phyloP scores from a whole-genome alignment of 2,329 filamentous ascomycete species.

The Xylariaceae sp. region DNA sequence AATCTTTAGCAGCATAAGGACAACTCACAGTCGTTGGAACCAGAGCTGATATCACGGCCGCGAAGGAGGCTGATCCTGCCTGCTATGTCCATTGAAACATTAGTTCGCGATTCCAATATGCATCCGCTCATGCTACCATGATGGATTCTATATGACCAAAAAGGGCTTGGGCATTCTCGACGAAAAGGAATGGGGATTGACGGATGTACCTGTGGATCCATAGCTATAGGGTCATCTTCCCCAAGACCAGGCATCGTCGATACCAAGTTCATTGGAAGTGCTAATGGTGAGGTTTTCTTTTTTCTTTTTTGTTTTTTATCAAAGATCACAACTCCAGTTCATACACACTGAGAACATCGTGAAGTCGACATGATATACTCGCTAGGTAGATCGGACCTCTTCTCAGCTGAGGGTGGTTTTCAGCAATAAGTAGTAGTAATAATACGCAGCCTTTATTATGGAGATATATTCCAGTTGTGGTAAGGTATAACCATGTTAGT shows the following conservation, averaged over 20 bases:
- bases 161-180: no score
- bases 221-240: neutral
- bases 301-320: no score
- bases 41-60: slow-evolving; percentile 28
- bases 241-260: neutral
- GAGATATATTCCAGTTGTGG: no score
- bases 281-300: neutral
- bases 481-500: no score
- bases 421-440: no score
- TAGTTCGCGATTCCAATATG: neutral
- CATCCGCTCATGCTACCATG: neutral
- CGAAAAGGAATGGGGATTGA: neutral
- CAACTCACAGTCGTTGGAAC: slow-evolving; percentile 29
- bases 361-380: no score
- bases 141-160: neutral
- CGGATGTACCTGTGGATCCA: slow-evolving; percentile 10
- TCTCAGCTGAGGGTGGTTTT: no score
- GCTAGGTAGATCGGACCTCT: no score
- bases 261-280: neutral
- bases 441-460: no score
- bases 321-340: no score
- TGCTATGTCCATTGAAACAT: slow-evolving; percentile 17
- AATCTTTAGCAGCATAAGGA: neutral
- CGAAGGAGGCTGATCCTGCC: slow-evolving; percentile 28
- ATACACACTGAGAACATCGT: no score